phyloP scores from a whole-genome alignment of 768 basidiomycete species.

The Roridomyces roridus region DNA sequence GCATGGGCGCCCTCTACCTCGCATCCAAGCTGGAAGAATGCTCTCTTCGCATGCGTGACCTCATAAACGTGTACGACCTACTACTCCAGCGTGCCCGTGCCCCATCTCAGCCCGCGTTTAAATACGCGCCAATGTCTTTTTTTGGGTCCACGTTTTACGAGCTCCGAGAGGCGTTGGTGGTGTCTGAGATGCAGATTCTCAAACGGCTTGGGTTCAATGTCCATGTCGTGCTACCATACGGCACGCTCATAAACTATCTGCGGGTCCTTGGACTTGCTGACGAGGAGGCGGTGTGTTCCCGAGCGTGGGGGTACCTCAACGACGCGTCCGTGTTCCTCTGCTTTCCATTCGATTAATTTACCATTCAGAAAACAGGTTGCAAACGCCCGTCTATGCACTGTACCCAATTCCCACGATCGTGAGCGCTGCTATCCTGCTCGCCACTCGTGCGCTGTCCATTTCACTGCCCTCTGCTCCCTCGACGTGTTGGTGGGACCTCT shows the following conservation, averaged over 20 bases:
- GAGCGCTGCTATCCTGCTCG: conserved; percentile 85
- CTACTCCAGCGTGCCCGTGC: conserved; percentile 75
- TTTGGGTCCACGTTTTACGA: conserved; percentile 92
- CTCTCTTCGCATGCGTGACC: conserved; percentile 88
- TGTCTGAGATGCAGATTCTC: conserved; percentile 96
- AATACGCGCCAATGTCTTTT: conserved; percentile 87
- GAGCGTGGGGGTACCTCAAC: conserved; percentile 95
- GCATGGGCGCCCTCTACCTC: conserved; percentile 87
- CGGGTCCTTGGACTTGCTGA: conserved; percentile 85
- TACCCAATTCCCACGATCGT: conserved; percentile 92
- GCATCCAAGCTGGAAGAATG: conserved; percentile 94
- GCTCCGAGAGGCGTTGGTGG: conserved; percentile 91
- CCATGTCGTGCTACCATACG: conserved; percentile 91
- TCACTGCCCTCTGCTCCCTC: conserved; percentile 75
- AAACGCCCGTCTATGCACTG: conserved; percentile 90
- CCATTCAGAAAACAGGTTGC: conserved; percentile 61
- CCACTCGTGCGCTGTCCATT: conserved; percentile 73
- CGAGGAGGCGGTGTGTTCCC: conserved; percentile 70
- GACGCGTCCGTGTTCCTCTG: conserved; percentile 74
- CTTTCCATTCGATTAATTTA: background rate
- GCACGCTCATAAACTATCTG: conserved; percentile 93
- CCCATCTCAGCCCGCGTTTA: conserved; percentile 57
- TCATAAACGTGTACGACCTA: conserved; percentile 93
- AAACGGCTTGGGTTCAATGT: conserved; percentile 97
- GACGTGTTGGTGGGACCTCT: conserved; percentile 91